A percentile compares a stretch with the other conserved stretches of the same genome.
Conservation (phyloP, 768 basidiomycete genomes). For the Favolaschia claudopus region DNA sequence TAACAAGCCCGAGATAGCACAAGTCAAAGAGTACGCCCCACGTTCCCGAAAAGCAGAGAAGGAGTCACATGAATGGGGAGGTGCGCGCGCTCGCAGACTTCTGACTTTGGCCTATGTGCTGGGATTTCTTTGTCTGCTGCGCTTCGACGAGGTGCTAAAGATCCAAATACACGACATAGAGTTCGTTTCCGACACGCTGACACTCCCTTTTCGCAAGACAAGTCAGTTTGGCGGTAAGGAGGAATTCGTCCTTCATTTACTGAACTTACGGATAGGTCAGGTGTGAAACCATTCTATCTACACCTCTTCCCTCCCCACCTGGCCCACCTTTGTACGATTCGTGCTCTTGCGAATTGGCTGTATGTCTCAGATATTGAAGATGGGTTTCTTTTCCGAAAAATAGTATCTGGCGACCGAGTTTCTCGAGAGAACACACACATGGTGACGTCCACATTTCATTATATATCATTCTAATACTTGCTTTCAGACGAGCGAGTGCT, state of each 20-base stretch:
- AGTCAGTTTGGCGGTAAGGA: constrained; percentile 34
- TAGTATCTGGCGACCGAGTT: constrained; percentile 36
- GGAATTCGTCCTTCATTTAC: background rate
- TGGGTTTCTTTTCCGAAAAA: constrained; percentile 43
- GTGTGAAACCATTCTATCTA: constrained; percentile 37
- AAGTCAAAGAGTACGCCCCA: constrained; percentile 3
- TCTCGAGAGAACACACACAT: constrained; percentile 29
- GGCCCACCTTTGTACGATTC: constrained; percentile 41
- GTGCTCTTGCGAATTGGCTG: constrained; percentile 42
- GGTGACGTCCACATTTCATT: constrained; percentile 31
- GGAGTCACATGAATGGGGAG: constrained; percentile 35
- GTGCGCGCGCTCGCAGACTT: constrained; percentile 31
- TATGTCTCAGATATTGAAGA: constrained; percentile 24
- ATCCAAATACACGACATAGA: constrained; percentile 37
- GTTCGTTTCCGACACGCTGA: constrained; percentile 18
- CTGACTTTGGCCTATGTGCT: constrained; percentile 39
- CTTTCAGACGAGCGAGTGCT: constrained; percentile 42
- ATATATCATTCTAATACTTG: background rate
- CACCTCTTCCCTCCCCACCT: constrained; percentile 27
- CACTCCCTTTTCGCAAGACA: constrained; percentile 33
- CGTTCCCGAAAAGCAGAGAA: background rate
- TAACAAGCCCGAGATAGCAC: constrained; percentile 17
- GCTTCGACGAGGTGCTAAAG: constrained; percentile 42
- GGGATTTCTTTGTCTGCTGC: constrained; percentile 41
- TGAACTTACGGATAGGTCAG: constrained; percentile 13